Base-by-base conservation (phyloP, 1,284 basidiomycete genomes). In the Malassezia psittaci region DNA sequence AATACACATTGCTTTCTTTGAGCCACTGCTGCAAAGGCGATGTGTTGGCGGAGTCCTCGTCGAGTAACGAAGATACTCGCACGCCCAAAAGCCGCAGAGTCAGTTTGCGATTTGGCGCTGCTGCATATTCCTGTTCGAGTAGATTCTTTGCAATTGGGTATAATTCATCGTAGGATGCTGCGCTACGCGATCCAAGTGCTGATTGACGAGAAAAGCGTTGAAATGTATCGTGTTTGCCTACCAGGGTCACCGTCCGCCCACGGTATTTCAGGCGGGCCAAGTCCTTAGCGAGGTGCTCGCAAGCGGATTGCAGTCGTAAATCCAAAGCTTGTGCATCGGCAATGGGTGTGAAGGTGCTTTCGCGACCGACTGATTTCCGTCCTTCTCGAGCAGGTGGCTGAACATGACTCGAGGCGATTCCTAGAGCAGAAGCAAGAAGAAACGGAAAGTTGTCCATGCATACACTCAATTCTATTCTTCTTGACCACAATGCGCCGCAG, bases 331-430 rank as follows among this genome's bases (percentile, higher is more conserved):
- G 41, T 0, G 48, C 48, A 34, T 72, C 59, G 12, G 52, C 48
- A 2, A 67, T 72, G 4, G 70, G 69, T n/a, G 58, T 59, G 53
- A 73, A 73, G 3, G 70, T 73, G 46, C 63, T 64, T 33, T 73
- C 70, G n/a, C 69, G 57, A 11, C 70, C 69, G n/a, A 72, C 66
- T 18, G 65, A 67, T 40, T 66, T 65, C 43, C 70, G 65, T 48
- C 66, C 65, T 19, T 63, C 59, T 29, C 70, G 62, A 48, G 66
- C 62, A 47, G 61, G 60, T 3, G 66, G 70, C 37, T 64, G 61
- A 21, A 73, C 68, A 33, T 60, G 51, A 2, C 63, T 65, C n/a
- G 59, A 57, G 37, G 65, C 65, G 10, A 73, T 55, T 3, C 70
- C 70, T 5, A 73, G 61, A 40, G 69, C 60, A 3, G 63, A 63